These are phyloP conservation scores for Aspergillus fumigatus DNA, from an alignment of 2,329 filamentous ascomycete species.

Conservation along the genomic window DNA sequence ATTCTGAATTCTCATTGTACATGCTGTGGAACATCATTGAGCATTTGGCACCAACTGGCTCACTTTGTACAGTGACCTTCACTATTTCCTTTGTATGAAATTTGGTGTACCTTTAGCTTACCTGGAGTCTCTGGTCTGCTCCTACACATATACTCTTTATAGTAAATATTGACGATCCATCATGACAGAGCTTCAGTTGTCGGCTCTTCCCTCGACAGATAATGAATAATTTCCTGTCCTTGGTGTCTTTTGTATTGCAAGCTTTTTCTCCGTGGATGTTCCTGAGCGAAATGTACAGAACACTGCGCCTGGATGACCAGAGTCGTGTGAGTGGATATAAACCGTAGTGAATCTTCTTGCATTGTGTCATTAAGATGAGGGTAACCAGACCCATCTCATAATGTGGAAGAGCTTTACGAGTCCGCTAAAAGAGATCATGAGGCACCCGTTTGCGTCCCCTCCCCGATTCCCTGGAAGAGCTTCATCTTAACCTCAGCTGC, in stretches of 20 bases:
- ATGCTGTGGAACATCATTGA: neutral
- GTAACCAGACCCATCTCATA: neutral
- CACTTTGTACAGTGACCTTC: neutral
- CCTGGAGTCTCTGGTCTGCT: neutral
- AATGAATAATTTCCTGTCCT: constrained; percentile 1
- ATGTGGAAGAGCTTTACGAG: neutral
- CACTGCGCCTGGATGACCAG: neutral
- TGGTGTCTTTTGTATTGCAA: constrained; percentile 3
- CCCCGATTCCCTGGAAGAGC: constrained; percentile 44
- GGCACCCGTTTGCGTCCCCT: constrained; percentile 14
- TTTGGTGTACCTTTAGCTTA: neutral
- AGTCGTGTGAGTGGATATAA: neutral
- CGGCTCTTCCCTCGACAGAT: constrained; percentile 2
- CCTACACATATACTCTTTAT: neutral
- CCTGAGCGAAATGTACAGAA: neutral
- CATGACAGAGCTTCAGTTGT: constrained; percentile 13
- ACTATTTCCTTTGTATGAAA: neutral
- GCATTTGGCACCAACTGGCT: neutral
- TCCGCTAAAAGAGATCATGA: constrained; percentile 1
- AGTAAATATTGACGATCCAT: constrained; percentile 11
- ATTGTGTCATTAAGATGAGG: neutral
- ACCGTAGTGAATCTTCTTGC: neutral
- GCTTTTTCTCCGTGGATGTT: neutral
- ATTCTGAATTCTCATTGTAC: neutral
- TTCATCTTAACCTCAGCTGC: constrained; percentile 50